Base-by-base conservation (phyloP, 1,284 basidiomycete species). In the Rhodotorula glutinis region DNA sequence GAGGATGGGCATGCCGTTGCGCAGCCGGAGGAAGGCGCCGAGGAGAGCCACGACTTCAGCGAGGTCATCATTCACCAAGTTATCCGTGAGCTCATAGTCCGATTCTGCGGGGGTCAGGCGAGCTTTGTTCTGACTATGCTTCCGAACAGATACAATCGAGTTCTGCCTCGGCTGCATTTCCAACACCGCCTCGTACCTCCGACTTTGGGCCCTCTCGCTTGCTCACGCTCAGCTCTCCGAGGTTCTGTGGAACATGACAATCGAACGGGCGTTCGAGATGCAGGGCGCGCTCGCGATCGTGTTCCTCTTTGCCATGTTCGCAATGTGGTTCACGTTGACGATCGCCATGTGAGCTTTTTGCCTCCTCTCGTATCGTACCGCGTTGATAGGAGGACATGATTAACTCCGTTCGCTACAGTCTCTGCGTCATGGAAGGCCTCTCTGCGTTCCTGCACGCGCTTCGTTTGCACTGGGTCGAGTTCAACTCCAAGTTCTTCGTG, bases 81-180 rank as follows among this genome's bases (percentile, higher is more conserved):
- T 72, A 98, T 98, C 76, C 93, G 95, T 80, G 29, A 29, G 66
- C n/a, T n/a, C n/a, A n/a, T n/a, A n/a, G n/a, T n/a, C n/a, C n/a
- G n/a, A n/a, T n/a, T n/a, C n/a, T 52, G 33, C 44, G 14, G 16
- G 10, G 23, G 5, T 46, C n/a, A 25, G 30, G 2, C 16, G 4
- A 10, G 9, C 25, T 21, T 55, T 71, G 76, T 70, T 74, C 75
- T 40, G 74, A 13, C 16, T 21, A 74, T 65, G 60, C n/a, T 16
- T 47, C 40, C 27, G 33, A 54, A n/a, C 57, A 73, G 73, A 75
- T 57, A 96, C 94, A 33, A 97, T 97, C 80, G 96, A 98, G 82
- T 98, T 98, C 83, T 98, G 95, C 78, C 86, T 98, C 47, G 88
- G 94, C 27, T 97, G 95, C 80, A 97, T 99, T 78, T 98, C 96